Base-by-base conservation (phyloP, 495 filamentous ascomycete species). In the Chaetomium tenue region DNA sequence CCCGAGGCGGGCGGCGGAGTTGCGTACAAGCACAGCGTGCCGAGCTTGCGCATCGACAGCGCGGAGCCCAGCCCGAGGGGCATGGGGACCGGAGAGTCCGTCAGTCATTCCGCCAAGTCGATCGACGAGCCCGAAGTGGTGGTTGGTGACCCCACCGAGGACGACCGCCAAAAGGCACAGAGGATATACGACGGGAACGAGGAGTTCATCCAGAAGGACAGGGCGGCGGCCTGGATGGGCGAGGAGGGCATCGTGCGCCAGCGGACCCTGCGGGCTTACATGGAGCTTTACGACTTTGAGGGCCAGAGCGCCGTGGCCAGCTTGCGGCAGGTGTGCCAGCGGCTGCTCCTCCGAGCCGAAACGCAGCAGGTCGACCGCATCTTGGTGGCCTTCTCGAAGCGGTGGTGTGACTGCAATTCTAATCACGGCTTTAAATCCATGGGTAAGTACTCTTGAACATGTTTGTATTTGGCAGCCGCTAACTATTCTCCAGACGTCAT, bases 341-440 rank as follows among this genome's bases (percentile, higher is more conserved):
- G 89, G 26, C 78, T 98, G n/a, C 82, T 94, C 22, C 78, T 99
- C 50, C 89, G 89, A 71, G 94, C 90, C 26, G 94, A 99, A 78
- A 95, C 92, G 23, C 94, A 99, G 76, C 94, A 99, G 74, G 89
- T 99, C 11, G 95, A 98, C 70, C 88, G 94, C 5, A 92, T 99
- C 40, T 76, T 99, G 68, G 90, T 92, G 71, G 88, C 90, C 20
- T 92, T 98, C 69, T 89, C 93, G 3, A 85, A 81, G 39, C 80
- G 93, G 52, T 98, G 95, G 94, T 97, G 92, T 73, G 86, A 89
- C 70, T 98, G 93, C 77, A 99, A 99, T 73, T 87, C 89, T 3
- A 91, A 87, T 54, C 92, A 98, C 75, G 93, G 93, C 44, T 99
- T 98, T 84, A 98, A 94, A 74, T 86, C 87, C 51, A 82, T 79